Conservation (phyloP, 2,329 filamentous ascomycete species). For the Verticillium nubilum region DNA sequence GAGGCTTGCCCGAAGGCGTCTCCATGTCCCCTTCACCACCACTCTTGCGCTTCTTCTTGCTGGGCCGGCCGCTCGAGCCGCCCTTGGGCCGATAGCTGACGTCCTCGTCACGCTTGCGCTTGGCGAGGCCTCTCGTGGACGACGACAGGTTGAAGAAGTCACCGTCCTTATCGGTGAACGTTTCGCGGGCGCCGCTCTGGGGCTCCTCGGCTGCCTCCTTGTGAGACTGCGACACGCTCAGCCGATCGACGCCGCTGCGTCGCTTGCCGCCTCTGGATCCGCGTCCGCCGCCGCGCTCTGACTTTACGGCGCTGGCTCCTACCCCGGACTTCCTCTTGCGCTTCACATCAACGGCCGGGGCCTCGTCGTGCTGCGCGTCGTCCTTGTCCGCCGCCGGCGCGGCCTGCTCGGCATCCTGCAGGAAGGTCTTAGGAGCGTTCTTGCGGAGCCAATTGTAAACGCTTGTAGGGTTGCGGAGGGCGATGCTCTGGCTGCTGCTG, state of each 20-base stretch:
- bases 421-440: conserved; percentile 76
- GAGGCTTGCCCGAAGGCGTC: not conserved
- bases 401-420: conserved; percentile 63
- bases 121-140: conserved; percentile 25
- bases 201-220: not conserved
- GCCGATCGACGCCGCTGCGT: conserved; percentile 21
- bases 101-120: conserved; percentile 56
- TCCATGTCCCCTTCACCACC: conserved; percentile 27
- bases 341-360: conserved; percentile 12
- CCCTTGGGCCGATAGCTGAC: conserved; percentile 54
- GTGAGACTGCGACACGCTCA: conserved; percentile 15
- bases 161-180: conserved; percentile 34
- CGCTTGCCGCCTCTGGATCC: conserved; percentile 32
- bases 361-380: conserved; percentile 30
- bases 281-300: conserved; percentile 22
- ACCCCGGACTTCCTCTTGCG: conserved; percentile 16
- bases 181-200: conserved; percentile 15
- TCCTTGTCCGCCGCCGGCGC: conserved; percentile 25
- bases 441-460: conserved; percentile 94
- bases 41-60: conserved; percentile 56
- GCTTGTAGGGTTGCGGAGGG: conserved; percentile 70
- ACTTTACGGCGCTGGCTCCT: conserved; percentile 26
- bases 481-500: conserved; percentile 28
- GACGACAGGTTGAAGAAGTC: conserved; percentile 22
- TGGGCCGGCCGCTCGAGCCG: conserved; percentile 40